Evolutionary conservation across 352 stramenopile species (phyloP), one percentile per base, ranked within the genome.

Genomic region (Pythium rishiriense): DNA sequence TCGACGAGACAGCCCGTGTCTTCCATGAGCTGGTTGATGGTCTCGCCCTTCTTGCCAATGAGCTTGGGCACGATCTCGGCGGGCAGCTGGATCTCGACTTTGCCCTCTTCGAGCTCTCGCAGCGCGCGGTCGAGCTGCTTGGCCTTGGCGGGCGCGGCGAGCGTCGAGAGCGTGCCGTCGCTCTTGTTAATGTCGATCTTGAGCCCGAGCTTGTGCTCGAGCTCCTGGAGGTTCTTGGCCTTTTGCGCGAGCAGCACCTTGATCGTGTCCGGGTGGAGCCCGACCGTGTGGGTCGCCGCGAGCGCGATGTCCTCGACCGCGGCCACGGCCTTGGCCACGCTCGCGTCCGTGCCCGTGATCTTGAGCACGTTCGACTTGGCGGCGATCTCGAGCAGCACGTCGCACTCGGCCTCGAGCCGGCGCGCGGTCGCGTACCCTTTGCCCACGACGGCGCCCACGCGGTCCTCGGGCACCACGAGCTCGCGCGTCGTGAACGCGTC

Each of bases 31-130:
- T 91, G 81, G 59, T 89, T 91, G 62, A 93, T 91, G 3, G 82
- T 88, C 71, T 93, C 85, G 41, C 85, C 85, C 54, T 93, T 93
- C 72, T 90, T 90, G 37, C 85, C 85, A 69, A 93, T 93, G 10
- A 93, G 73, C 69, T 93, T 91, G 5, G 85, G 85, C 28, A 93
- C 78, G 35, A 93, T 80, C 48, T 93, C 85, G 2, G 73, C 72
- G n/a, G 85, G 79, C 39, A 93, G 52, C 28, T 73, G 60, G 39
- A 93, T 85, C 33, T 87, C 79, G 35, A 81, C 68, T 25, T 85
- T 90, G 19, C 71, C 67, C 26, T 73, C 73, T 15, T 77, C 76
- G 2, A 93, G 63, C 33, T 83, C 74, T 31, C 86, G 69, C 29
- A 93, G 79, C 11, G 75, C 70, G 43, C 77, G 76, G 50, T 90